These are phyloP conservation scores for Ottelia alismoides DNA, from an alignment of 106 monocot genomes.

Conservation along the genomic window DNA sequence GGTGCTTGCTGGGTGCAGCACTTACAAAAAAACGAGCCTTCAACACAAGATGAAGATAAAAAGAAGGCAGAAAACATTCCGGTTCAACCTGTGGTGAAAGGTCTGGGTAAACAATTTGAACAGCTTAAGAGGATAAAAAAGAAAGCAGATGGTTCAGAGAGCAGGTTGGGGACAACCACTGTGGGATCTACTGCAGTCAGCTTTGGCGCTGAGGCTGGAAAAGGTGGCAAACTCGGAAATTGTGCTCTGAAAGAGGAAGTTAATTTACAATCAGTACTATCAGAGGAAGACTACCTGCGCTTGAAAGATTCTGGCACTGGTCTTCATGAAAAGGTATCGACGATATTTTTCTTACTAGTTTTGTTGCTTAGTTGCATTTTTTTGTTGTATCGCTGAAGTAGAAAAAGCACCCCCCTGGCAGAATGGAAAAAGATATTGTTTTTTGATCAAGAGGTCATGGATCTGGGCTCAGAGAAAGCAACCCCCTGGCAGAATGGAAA, in stretches of 20 bases:
- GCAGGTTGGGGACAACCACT: constrained; percentile 3
- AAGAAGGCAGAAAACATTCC: constrained; percentile 17
- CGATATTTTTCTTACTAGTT: too few species aligned
- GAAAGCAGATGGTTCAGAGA: constrained; percentile 17
- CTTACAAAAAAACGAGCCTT: constrained; percentile 50
- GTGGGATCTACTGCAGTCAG: not conserved
- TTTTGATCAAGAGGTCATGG: too few species aligned
- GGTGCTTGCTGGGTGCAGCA: constrained; percentile 66
- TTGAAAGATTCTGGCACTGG: constrained; percentile 59
- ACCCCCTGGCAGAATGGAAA: too few species aligned
- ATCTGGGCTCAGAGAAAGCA: too few species aligned
- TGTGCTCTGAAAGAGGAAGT: constrained; percentile 8
- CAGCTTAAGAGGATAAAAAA: constrained; percentile 64
- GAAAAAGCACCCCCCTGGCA: too few species aligned
- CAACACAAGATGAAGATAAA: constrained; percentile 12
- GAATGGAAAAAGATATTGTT: too few species aligned
- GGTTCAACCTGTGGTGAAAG: constrained; percentile 40
- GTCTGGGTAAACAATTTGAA: constrained; percentile 78
- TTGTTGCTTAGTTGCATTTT: too few species aligned
- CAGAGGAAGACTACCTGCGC: constrained; percentile 34
- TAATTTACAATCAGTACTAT: constrained; percentile 31
- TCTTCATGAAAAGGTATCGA: constrained; percentile 66
- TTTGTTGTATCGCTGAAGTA: too few species aligned
- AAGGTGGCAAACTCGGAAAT: too few species aligned
- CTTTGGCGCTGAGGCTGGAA: not conserved